phyloP scores from a whole-genome alignment of 176 grass and related monocot genomes.

The Phoenix dactylifera region DNA sequence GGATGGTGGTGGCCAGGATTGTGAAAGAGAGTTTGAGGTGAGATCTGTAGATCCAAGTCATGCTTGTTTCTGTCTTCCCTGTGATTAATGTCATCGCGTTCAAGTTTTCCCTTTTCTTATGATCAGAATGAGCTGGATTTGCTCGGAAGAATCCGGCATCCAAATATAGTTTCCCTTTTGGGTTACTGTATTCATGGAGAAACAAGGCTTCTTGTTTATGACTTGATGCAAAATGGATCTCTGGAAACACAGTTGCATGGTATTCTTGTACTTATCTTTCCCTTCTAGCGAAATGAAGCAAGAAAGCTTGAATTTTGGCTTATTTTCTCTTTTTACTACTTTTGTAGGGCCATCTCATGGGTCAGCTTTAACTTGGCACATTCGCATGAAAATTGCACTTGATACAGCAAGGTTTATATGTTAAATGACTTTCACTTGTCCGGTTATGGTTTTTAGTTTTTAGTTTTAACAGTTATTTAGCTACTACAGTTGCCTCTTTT shows the following conservation, averaged over 20 bases:
- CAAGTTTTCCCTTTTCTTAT: constrained; percentile 15
- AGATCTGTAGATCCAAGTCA: not conserved
- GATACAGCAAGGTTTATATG: constrained; percentile 74
- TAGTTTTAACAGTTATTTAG: too few species aligned
- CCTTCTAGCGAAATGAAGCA: not conserved
- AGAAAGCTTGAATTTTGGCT: constrained; percentile 18
- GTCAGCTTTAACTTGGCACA: constrained; percentile 69
- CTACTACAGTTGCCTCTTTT: too few species aligned
- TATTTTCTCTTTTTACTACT: constrained; percentile 12
- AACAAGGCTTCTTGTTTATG: constrained; percentile 70
- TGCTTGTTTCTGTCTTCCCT: too few species aligned
- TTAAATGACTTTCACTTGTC: too few species aligned
- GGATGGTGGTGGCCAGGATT: constrained; percentile 40
- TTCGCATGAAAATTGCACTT: constrained; percentile 92
- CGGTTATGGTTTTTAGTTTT: too few species aligned
- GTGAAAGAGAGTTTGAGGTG: constrained; percentile 89
- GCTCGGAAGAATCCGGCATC: constrained; percentile 83
- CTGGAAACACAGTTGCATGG: constrained; percentile 85
- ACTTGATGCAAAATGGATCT: constrained; percentile 96
- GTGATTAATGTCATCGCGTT: constrained; percentile 3
- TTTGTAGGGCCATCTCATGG: constrained; percentile 85
- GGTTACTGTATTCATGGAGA: constrained; percentile 74
- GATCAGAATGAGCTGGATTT: constrained; percentile 94
- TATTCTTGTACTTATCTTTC: constrained; percentile 27
- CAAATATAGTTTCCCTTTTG: constrained; percentile 87